Evolutionary conservation across 2,329 filamentous ascomycete species (phyloP).

Genomic region (Fusarium cyanostomum): DNA sequence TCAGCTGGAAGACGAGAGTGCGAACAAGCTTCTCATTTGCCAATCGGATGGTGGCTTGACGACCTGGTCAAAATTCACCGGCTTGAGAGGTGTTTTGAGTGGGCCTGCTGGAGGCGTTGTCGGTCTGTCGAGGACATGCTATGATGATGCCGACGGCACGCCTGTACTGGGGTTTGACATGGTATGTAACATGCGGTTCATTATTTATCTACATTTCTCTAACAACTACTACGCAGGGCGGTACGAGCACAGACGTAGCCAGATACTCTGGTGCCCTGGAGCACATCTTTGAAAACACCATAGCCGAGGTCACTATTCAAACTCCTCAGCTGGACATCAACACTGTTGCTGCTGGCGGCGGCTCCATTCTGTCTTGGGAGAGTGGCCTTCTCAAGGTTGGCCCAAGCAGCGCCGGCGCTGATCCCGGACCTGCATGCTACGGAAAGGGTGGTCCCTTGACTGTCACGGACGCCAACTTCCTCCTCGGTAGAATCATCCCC

Average conservation of each 20-base stretch:
- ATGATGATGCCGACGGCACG: slow-evolving; percentile 36
- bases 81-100: slow-evolving; percentile 39
- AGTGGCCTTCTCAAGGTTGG: slow-evolving; percentile 78
- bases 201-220: background rate
- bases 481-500: slow-evolving; percentile 67
- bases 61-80: slow-evolving; percentile 43
- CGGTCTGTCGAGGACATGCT: slow-evolving; percentile 41
- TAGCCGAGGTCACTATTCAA: slow-evolving; percentile 75
- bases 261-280: slow-evolving; percentile 75
- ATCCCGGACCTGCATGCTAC: slow-evolving; percentile 78
- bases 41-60: slow-evolving; percentile 44
- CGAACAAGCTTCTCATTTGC: slow-evolving; percentile 45
- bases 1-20: slow-evolving; percentile 36
- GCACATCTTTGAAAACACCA: slow-evolving; percentile 77
- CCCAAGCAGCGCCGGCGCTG: slow-evolving; percentile 75
- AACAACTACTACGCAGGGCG: slow-evolving; percentile 49
- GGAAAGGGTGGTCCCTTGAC: slow-evolving; percentile 75
- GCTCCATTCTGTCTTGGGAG: slow-evolving; percentile 68
- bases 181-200: background rate
- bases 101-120: slow-evolving; percentile 45
- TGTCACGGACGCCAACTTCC: slow-evolving; percentile 77
- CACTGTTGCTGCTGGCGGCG: slow-evolving; percentile 67
- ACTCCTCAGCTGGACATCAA: slow-evolving; percentile 79
- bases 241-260: slow-evolving; percentile 77
- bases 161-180: slow-evolving; percentile 44